Percentiles rank a stretch among this genome's conserved stretches.
phyloP scores from a whole-genome alignment of 1,139 yeast species.

The Sugiyamaella grinbergsii region DNA sequence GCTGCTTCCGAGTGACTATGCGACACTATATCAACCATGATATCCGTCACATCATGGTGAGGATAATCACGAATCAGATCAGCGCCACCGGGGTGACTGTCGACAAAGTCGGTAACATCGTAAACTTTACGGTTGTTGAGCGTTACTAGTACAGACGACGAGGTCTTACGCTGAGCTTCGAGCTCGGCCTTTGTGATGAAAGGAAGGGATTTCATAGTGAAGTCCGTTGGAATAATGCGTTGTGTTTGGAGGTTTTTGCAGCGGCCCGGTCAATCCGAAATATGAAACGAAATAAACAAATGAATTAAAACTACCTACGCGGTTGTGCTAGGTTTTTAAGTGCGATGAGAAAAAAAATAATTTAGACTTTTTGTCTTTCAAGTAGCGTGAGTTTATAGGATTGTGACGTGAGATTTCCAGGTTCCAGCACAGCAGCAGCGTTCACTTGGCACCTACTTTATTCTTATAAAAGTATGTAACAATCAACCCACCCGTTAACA shows the following conservation, averaged over 20 bases:
- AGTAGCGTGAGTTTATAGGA: not conserved
- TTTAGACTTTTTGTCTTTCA: not conserved
- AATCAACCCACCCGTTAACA: not conserved
- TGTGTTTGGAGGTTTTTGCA: not conserved
- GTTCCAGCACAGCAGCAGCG: too few relatives aligned
- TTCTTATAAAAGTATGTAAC: too few relatives aligned
- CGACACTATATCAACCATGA: conserved; percentile 66
- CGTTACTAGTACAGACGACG: conserved; percentile 50
- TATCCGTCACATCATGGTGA: conserved; percentile 79
- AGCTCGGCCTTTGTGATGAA: conserved; percentile 33
- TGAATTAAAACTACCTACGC: not conserved
- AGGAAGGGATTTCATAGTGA: conserved; percentile 23
- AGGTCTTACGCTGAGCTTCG: conserved; percentile 20
- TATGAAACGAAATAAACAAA: not conserved
- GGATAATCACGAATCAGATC: conserved; percentile 74
- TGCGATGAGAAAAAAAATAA: too few relatives aligned
- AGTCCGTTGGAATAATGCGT: not conserved
- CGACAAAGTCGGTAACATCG: conserved; percentile 74
- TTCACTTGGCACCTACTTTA: not conserved
- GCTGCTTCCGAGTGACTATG: conserved; percentile 86
- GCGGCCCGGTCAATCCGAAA: not conserved
- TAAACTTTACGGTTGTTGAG: conserved; percentile 75
- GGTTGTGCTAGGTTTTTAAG: not conserved
- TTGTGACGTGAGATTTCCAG: not conserved
- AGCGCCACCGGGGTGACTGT: conserved; percentile 87